Evolutionary conservation across 2,329 filamentous ascomycete species (phyloP).

Genomic region (Alternaria novae-zelandiae): DNA sequence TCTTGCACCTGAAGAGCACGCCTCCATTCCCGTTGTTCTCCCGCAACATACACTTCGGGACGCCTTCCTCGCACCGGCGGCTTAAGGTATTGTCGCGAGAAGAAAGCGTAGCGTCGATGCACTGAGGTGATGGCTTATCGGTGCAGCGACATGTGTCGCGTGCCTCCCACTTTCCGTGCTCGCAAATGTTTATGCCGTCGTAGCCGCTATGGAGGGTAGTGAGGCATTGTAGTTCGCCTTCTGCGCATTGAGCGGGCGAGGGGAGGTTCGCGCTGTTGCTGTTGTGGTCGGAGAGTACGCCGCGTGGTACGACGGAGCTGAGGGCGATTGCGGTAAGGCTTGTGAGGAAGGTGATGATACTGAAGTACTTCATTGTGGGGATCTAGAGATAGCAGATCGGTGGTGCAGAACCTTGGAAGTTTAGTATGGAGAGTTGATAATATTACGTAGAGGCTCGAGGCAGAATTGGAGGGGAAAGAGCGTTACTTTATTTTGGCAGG

Average conservation of each 20-base stretch:
- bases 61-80: not conserved
- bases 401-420: not conserved
- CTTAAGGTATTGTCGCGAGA: not conserved
- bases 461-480: not conserved
- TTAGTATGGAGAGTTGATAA: too few relatives aligned
- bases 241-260: not conserved
- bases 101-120: not conserved
- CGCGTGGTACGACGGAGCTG: not conserved
- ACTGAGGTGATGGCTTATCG: not conserved
- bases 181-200: not conserved
- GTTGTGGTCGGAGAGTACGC: not conserved
- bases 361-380: not conserved
- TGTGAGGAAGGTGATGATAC: not conserved
- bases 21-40: slow-evolving; percentile 4
- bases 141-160: not conserved
- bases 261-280: not conserved
- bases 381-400: too few relatives aligned
- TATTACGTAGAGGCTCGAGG: too few relatives aligned
- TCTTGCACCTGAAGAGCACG: slow-evolving; percentile 4
- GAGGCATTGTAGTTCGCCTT: not conserved
- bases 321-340: not conserved
- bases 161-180: not conserved
- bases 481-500: not conserved
- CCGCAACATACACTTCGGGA: slow-evolving; percentile 2
- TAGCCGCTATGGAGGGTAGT: not conserved